Conservation (phyloP, 2,329 filamentous ascomycete species). For the Blastomyces parvus region DNA sequence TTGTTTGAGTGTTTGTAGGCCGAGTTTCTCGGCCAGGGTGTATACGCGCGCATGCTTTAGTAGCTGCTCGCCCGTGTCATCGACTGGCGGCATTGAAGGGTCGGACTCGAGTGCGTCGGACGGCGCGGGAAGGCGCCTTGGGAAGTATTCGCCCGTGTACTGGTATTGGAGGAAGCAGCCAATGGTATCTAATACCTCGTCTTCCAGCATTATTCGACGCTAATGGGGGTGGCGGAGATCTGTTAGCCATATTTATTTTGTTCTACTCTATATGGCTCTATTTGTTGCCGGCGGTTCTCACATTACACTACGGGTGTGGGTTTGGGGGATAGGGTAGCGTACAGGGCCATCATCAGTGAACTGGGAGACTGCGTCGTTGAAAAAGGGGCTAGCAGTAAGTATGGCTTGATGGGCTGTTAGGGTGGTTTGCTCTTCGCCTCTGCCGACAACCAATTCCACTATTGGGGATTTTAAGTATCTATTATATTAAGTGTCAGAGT, state of each 20-base stretch:
- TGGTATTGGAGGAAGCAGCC: conserved; percentile 74
- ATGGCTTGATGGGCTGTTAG: conserved; percentile 74
- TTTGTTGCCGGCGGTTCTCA: background rate
- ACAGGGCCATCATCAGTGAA: conserved; percentile 56
- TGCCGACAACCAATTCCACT: conserved; percentile 57
- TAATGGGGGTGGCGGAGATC: conserved; percentile 23
- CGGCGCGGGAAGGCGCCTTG: conserved; percentile 48
- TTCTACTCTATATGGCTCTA: background rate
- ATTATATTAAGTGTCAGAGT: background rate
- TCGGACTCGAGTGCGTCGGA: conserved; percentile 62
- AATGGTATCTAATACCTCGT: conserved; percentile 62
- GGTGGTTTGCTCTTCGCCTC: conserved; percentile 49
- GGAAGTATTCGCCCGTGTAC: conserved; percentile 82
- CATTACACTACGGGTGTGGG: background rate
- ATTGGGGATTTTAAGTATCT: conserved; percentile 59
- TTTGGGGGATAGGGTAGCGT: conserved; percentile 24
- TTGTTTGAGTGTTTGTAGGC: conserved; percentile 56
- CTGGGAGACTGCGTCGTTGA: conserved; percentile 52
- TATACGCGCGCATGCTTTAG: conserved; percentile 85
- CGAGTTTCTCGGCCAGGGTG: conserved; percentile 73
- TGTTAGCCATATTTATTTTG: background rate
- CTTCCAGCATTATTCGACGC: conserved; percentile 57
- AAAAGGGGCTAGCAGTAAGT: conserved; percentile 63
- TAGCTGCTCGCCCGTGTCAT: conserved; percentile 71
- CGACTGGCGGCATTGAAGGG: conserved; percentile 53